Base-by-base conservation (phyloP, 345 rosid genomes). In the Alliaria petiolata region DNA sequence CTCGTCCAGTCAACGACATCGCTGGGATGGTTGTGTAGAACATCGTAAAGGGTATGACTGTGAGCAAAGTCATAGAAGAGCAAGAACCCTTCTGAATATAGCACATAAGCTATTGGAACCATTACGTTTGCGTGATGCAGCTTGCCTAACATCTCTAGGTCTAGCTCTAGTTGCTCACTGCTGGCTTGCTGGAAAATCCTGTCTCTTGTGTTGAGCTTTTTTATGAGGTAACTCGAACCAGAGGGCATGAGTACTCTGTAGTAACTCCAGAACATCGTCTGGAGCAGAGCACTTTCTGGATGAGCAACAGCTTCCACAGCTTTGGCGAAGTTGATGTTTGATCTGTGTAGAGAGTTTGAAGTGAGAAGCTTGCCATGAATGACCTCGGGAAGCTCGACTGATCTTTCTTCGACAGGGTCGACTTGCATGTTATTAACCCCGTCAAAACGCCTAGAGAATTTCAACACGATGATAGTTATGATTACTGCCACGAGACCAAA, bases 21-120 rank as follows among this genome's bases (percentile, higher is more conserved):
- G 65, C 77, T 71, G 34, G 65, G 46, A 76, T 79, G 79, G 64
- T 81, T 78, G 56, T 93, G 93, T 64, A 93, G 87, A 78, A 69
- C 80, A 9, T 89, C 80, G 19, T 72, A 82, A 59, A 90, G 89
- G 30, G 89, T 83, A 3, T 86, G 86, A 75, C 73, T 84, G 30
- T 76, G 80, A 20, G 86, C 70, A 71, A 83, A 84, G 39, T 93
- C 91, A 13, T 89, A 93, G 80, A 90, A 78, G 34, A 93, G 89
- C 72, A 85, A 88, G 44, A 88, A 92, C 65, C 87, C 85, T 45
- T 87, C 85, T 6, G 71, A 70, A 19, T 88, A 79, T 75, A 89
- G 38, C 46, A 86, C 87, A 77, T 93, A 90, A 12, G 96, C 98
- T 72, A 90, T 72, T 44, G 98, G 98, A 54, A 84, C 81, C 98